Evolutionary conservation across 2,329 filamentous ascomycete genomes (phyloP), one percentile per base, ranked within the genome.

Genomic region (Iodosphaeria phyllophila): DNA sequence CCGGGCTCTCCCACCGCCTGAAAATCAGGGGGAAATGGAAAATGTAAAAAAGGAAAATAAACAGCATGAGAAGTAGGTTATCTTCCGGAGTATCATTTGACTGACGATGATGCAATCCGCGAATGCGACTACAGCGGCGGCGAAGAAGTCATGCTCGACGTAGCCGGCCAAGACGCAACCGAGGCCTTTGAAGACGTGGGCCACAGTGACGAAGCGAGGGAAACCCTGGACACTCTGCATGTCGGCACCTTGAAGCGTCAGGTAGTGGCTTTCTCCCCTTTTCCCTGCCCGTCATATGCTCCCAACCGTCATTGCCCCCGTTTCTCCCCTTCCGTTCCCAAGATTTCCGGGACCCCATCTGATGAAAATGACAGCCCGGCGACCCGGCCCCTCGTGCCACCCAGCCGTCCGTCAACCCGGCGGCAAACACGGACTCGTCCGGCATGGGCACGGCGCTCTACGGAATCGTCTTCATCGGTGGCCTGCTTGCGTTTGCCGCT

Each of bases 161-260:
- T 95, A 35, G 89, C 65, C 45, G 89, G 89, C 40, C 84, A 92
- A 59, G 89, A 98, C 54, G 77, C 79, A 44, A 92, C 86, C 42
- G 89, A 95, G 59, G 86, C 89, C 33, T 98, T 98, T 50, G 89
- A 98, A 62, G 89, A 98, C 56, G 89, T 98, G 45, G 89, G 89
- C 47, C 89, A 98, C 75, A 91, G 79, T 44, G 89, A 98, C 54
- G 89, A 98, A 64, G 89, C 89, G 38, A 76, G 89, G 38, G 86
- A 95, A 61, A 86, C 92, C 38, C 72, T 98, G 29, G 72, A 76
- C 16, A 68, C 70, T 44, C 60, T 92, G 36, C 54, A 72, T 26
- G 64, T 89, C 37, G 84, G 80, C 36, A 62, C 48, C 18, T 54
- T 93, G 50, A 91, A 92, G 72, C 69, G 80, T 51, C 50, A 67